phyloP scores from a whole-genome alignment of 371 early-diverging fungal genomes.

The Choanephora cucurbitarum region DNA sequence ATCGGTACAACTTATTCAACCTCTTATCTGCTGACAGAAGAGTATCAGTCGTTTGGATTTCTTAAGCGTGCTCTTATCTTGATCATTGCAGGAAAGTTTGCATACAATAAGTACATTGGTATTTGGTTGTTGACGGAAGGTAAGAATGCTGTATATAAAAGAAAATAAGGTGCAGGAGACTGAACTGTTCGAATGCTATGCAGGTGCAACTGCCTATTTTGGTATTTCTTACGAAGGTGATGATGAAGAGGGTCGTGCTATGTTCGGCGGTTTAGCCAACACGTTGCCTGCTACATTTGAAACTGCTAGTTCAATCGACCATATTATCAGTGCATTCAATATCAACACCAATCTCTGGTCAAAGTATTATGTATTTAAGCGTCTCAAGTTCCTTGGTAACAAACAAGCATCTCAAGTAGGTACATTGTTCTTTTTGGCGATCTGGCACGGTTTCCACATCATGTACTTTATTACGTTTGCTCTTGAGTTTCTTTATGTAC shows the following conservation, averaged over 20 bases:
- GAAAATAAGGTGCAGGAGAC: too few relatives aligned
- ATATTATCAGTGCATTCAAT: slow-evolving; percentile 67
- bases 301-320: slow-evolving; percentile 59
- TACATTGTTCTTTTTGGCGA: slow-evolving; percentile 66
- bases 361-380: slow-evolving; percentile 74
- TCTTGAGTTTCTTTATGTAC: slow-evolving; percentile 65
- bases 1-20: slow-evolving; percentile 53
- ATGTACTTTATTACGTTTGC: slow-evolving; percentile 68
- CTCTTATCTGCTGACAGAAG: slow-evolving; percentile 51
- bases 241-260: slow-evolving; percentile 46
- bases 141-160: slow-evolving; percentile 14
- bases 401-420: slow-evolving; percentile 63
- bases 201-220: slow-evolving; percentile 59
- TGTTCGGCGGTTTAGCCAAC: slow-evolving; percentile 66
- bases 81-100: slow-evolving; percentile 58
- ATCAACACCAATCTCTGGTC: slow-evolving; percentile 78
- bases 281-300: slow-evolving; percentile 49
- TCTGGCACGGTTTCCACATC: slow-evolving; percentile 75
- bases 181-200: too few relatives aligned
- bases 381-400: slow-evolving; percentile 66
- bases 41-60: slow-evolving; percentile 44
- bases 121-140: slow-evolving; percentile 73
- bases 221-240: slow-evolving; percentile 69
- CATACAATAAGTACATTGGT: slow-evolving; percentile 70
- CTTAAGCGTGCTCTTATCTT: slow-evolving; percentile 45